A percentile compares a stretch with the other conserved stretches of the same genome.
Evolutionary conservation across 208 protist species (phyloP).

Genomic region (Acanthamoeba healyi): DNA sequence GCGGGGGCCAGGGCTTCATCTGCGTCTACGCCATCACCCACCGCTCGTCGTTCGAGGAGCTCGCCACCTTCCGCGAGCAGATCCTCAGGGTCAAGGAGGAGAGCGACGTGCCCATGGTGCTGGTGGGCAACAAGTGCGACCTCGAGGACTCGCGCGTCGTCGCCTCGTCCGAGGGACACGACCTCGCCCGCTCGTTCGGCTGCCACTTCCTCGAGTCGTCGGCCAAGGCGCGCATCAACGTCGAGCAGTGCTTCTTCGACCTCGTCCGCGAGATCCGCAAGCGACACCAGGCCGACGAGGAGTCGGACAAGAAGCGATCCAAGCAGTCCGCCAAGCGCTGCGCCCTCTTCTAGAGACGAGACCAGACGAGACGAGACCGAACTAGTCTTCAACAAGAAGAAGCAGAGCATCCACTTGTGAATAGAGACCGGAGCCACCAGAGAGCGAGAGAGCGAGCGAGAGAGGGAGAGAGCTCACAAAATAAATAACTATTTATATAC

Average conservation of each 20-base stretch:
- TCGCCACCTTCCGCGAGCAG: constrained; percentile 78
- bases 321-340: background rate
- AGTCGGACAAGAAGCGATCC: background rate
- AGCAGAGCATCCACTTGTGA: background rate
- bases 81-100: constrained; percentile 86
- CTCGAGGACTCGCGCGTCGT: constrained; percentile 77
- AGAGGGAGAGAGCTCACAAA: background rate
- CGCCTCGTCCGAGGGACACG: constrained; percentile 50
- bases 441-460: background rate
- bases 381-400: too few species aligned
- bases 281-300: background rate
- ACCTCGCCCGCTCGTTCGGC: constrained; percentile 77
- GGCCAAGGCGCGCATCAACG: constrained; percentile 81
- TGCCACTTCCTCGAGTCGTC: constrained; percentile 81
- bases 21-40: constrained; percentile 83
- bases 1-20: constrained; percentile 81
- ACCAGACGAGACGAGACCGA: too few species aligned
- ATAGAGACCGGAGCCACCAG: too few species aligned
- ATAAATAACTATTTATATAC: background rate
- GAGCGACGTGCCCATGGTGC: constrained; percentile 85
- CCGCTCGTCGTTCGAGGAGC: constrained; percentile 78
- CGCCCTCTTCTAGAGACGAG: background rate
- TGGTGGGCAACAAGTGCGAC: constrained; percentile 89
- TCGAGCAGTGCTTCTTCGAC: constrained; percentile 82
- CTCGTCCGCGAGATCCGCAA: constrained; percentile 78